Percentiles rank a stretch among this genome's conserved stretches.
These are phyloP conservation scores for Russula foetens DNA, from an alignment of 768 basidiomycete genomes.

Conservation along the genomic window DNA sequence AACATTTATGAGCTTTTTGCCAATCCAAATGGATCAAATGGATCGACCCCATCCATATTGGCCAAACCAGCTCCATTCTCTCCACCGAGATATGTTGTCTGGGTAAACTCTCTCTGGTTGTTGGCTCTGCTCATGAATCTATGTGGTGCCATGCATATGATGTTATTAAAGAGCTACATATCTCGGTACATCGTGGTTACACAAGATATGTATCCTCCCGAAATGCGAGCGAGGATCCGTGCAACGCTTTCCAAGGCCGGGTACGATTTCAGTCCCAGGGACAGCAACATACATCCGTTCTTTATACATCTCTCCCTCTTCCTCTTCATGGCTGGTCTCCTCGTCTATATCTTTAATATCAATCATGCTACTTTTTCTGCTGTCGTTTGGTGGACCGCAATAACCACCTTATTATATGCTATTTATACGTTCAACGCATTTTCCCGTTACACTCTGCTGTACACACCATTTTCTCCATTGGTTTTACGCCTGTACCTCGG, in stretches of 20 bases:
- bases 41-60: not conserved
- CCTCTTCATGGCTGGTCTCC: not conserved
- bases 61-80: not conserved
- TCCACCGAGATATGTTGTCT: not conserved
- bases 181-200: not conserved
- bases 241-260: too few relatives aligned
- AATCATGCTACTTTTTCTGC: not conserved
- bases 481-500: not conserved
- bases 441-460: too few relatives aligned
- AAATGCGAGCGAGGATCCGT: not conserved
- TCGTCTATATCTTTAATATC: not conserved
- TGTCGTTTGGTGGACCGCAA: too few relatives aligned
- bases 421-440: too few relatives aligned
- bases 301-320: not conserved
- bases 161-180: not conserved
- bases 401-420: too few relatives aligned
- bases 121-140: not conserved
- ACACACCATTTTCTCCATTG: not conserved
- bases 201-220: not conserved
- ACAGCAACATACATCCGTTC: too few relatives aligned
- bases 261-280: too few relatives aligned
- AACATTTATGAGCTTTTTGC: not conserved
- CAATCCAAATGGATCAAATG: not conserved
- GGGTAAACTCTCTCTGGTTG: too few relatives aligned
- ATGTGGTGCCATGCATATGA: not conserved